Evolutionary conservation across 1,139 yeast species (phyloP).

Genomic region (Casaregolazyma lundiana): DNA sequence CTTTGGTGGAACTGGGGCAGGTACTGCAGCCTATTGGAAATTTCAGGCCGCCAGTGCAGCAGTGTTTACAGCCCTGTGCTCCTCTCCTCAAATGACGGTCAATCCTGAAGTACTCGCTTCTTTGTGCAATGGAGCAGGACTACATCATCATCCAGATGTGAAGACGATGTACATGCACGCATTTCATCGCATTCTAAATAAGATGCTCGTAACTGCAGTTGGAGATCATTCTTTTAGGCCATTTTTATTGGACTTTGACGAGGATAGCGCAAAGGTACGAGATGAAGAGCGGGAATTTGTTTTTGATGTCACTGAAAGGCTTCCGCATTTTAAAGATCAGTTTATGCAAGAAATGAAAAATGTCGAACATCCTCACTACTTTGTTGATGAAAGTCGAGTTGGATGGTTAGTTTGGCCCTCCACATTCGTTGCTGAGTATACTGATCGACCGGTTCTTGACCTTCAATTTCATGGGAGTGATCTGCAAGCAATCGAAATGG

Average conservation of each 20-base stretch:
- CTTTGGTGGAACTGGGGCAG: slow-evolving; percentile 7
- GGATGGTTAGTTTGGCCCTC: slow-evolving; percentile 86
- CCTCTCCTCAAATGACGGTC: slow-evolving; percentile 37
- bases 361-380: slow-evolving; percentile 24
- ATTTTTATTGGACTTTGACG: slow-evolving; percentile 30
- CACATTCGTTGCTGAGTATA: slow-evolving; percentile 45
- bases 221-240: slow-evolving; percentile 43
- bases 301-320: slow-evolving; percentile 39
- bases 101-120: slow-evolving; percentile 43
- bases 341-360: slow-evolving; percentile 57
- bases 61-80: slow-evolving; percentile 20
- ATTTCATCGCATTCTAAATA: slow-evolving; percentile 51
- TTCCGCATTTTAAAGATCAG: slow-evolving; percentile 34
- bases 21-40: slow-evolving; percentile 58
- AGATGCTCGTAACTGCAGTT: slow-evolving; percentile 49
- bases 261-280: slow-evolving; percentile 21
- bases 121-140: slow-evolving; percentile 47
- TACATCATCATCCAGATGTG: slow-evolving; percentile 69
- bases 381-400: slow-evolving; percentile 43
- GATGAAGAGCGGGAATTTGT: slow-evolving; percentile 24
- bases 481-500: slow-evolving; percentile 36
- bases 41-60: slow-evolving; percentile 49
- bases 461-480: slow-evolving; percentile 42
- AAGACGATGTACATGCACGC: slow-evolving; percentile 64
- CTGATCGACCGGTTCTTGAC: slow-evolving; percentile 24